Percentiles rank a stretch among this genome's conserved stretches.
phyloP scores from a whole-genome alignment of 352 stramenopile species.

The Thraustochytrium sp. region DNA sequence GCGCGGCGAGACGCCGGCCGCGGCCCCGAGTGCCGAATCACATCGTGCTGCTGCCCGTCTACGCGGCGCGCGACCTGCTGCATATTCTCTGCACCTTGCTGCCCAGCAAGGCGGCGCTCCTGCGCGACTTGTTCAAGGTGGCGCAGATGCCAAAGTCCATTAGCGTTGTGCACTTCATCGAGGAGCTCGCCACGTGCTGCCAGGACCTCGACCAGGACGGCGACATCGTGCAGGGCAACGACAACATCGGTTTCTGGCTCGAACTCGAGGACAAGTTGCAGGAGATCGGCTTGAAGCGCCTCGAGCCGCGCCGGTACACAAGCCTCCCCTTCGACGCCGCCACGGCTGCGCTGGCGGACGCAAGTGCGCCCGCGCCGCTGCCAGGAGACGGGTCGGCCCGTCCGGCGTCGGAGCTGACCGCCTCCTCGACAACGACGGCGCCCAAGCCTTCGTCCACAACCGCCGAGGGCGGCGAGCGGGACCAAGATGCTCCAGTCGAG shows the following conservation, averaged over 20 bases:
- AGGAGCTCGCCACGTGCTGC: background rate
- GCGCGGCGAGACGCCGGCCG: background rate
- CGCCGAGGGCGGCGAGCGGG: too few relatives aligned
- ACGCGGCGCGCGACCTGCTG: background rate
- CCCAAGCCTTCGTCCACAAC: background rate
- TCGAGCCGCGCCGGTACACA: background rate
- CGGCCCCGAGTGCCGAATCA: background rate
- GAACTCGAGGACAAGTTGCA: conserved; percentile 35
- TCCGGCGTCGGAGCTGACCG: too few relatives aligned
- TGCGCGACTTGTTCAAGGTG: background rate
- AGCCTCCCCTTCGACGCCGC: background rate
- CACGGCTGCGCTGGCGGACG: background rate
- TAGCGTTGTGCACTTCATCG: conserved; percentile 2
- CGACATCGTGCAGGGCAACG: background rate
- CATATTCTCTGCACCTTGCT: conserved; percentile 19
- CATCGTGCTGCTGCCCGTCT: conserved; percentile 21
- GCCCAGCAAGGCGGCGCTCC: background rate
- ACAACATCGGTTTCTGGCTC: conserved; percentile 10
- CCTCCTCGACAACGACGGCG: too few relatives aligned
- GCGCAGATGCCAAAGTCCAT: background rate
- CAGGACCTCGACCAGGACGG: conserved; percentile 21
- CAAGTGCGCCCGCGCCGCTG: too few relatives aligned
- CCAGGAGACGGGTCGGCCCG: too few relatives aligned
- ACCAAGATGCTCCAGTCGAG: background rate
- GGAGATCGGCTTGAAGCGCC: background rate